phyloP scores from a whole-genome alignment of 1,284 basidiomycete genomes.

The Puccinia novopanici region DNA sequence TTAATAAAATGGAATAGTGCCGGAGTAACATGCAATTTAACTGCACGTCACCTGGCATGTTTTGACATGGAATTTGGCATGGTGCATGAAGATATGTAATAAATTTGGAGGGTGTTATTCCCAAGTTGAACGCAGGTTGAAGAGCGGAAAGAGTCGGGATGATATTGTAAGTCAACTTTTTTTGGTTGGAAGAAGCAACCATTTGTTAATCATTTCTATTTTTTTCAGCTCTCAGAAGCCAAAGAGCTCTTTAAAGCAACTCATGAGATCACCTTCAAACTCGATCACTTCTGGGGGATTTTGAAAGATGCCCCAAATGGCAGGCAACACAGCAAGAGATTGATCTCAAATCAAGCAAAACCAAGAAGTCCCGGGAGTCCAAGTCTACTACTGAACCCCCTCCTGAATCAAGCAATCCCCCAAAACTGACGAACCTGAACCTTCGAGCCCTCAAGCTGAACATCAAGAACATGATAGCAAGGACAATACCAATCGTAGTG shows the following conservation, averaged over 20 bases:
- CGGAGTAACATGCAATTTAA: too few relatives aligned
- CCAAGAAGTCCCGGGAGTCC: background rate
- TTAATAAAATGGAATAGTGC: too few relatives aligned
- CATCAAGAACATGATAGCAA: background rate
- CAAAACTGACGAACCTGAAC: background rate
- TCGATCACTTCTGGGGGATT: conserved; percentile 8
- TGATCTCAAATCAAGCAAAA: background rate
- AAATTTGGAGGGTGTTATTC: too few relatives aligned
- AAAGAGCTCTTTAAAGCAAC: background rate
- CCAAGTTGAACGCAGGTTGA: too few relatives aligned
- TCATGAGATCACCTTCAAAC: background rate
- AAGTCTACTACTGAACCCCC: too few relatives aligned
- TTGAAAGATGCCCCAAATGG: conserved; percentile 4
- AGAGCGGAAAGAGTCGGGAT: too few relatives aligned
- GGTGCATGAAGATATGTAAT: too few relatives aligned
- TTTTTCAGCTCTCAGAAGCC: background rate
- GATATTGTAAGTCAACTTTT: too few relatives aligned
- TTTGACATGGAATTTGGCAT: too few relatives aligned
- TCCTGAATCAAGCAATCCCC: background rate
- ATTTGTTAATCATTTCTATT: background rate
- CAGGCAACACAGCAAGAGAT: background rate
- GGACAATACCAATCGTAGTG: background rate
- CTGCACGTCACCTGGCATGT: too few relatives aligned
- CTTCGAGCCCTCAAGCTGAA: background rate
- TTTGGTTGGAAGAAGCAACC: too few relatives aligned